Percentiles rank a stretch among this genome's conserved stretches.
Evolutionary conservation across 140 eudicot genomes (phyloP).

Genomic region (Oenanthe javanica): DNA sequence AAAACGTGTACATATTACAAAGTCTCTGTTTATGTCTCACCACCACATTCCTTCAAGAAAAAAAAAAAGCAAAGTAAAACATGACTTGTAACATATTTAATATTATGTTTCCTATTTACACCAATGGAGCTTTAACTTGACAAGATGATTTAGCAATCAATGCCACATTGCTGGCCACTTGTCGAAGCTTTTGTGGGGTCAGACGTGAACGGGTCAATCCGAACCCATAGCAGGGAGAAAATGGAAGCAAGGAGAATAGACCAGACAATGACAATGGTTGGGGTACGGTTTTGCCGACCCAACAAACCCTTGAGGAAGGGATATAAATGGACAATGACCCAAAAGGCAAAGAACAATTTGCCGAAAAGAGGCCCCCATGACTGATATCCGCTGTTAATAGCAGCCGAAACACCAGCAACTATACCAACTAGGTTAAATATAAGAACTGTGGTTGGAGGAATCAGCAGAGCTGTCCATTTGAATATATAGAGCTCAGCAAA

Average conservation of each 20-base stretch:
- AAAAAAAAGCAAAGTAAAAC: background rate
- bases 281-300: constrained; percentile 69
- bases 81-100: background rate
- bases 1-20: background rate
- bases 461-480: constrained; percentile 77
- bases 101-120: constrained; percentile 8
- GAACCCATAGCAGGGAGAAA: constrained; percentile 75
- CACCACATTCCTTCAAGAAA: background rate
- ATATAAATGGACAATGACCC: constrained; percentile 73
- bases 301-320: constrained; percentile 78
- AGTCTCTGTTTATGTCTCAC: background rate
- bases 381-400: constrained; percentile 72
- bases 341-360: constrained; percentile 56
- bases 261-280: constrained; percentile 79
- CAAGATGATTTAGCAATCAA: constrained; percentile 36
- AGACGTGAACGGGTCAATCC: constrained; percentile 56
- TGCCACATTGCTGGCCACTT: constrained; percentile 46
- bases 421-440: constrained; percentile 58
- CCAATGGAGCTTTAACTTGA: background rate
- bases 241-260: constrained; percentile 64
- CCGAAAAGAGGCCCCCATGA: constrained; percentile 82
- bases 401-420: constrained; percentile 61
- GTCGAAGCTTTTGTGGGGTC: constrained; percentile 23
- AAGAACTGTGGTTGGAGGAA: constrained; percentile 77
- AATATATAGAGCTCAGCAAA: constrained; percentile 70